phyloP scores from a whole-genome alignment of 208 protist genomes.

The Crithidia expoeki region DNA sequence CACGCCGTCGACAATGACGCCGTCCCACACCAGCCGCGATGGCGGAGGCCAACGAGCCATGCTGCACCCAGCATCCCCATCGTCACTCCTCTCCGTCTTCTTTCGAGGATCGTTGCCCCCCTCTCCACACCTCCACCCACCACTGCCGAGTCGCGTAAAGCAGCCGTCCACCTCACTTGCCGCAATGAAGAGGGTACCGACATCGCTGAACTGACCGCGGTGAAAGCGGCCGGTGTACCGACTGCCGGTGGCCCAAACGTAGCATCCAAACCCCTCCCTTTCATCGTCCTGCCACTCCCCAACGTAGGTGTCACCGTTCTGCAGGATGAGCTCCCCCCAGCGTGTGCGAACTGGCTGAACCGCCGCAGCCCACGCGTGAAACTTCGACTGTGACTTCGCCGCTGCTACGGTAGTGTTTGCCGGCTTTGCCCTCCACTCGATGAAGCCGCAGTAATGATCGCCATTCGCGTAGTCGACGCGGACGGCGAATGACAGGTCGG shows the following conservation, averaged over 20 bases:
- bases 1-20: constrained; percentile 67
- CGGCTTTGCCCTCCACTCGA: constrained; percentile 32
- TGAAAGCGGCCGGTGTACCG: constrained; percentile 76
- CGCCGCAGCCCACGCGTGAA: constrained; percentile 62
- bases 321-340: constrained; percentile 71
- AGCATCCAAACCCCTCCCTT: constrained; percentile 78
- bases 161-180: constrained; percentile 31
- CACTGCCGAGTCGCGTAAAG: constrained; percentile 30
- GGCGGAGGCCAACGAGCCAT: constrained; percentile 23
- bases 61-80: background rate
- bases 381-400: constrained; percentile 43
- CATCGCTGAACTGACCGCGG: constrained; percentile 62
- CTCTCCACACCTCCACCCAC: constrained; percentile 15
- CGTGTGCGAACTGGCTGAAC: constrained; percentile 39
- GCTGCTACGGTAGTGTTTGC: background rate
- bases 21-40: constrained; percentile 32
- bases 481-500: constrained; percentile 46
- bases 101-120: background rate
- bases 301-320: constrained; percentile 72
- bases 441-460: constrained; percentile 63
- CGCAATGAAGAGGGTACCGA: constrained; percentile 63
- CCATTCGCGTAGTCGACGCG: constrained; percentile 72
- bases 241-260: constrained; percentile 54
- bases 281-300: constrained; percentile 78
- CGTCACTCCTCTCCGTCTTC: background rate